Evolutionary conservation across 2,329 filamentous ascomycete species (phyloP), one percentile per base, ranked within the genome.

Genomic region (Xylaria sp.): DNA sequence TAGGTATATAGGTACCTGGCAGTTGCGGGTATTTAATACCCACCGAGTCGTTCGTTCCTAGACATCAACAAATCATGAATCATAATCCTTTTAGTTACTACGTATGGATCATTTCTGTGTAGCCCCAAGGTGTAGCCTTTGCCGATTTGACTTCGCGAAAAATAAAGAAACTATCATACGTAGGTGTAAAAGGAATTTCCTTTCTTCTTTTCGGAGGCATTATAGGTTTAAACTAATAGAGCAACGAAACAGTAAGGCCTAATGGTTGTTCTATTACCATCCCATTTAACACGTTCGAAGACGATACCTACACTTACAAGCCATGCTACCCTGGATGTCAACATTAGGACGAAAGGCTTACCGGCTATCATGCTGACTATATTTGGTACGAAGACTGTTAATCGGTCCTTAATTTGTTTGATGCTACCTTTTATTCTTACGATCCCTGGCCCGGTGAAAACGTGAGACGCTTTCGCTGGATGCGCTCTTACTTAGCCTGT

Each of bases 351-450:
- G 5, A 51, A 51, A 51, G 46, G 28, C 41, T 51, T 33, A 33
- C 46, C 31, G 46, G 46, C 59, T 62, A 52, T 18, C 31, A 52
- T 28, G n/a, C 15, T 33, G 18, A 52, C 31, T 62, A 31, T 41
- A 39, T 52, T 31, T 15, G 28, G 41, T 31, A 62, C 13, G 31
- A 39, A 51, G 28, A 61, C 58, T 15, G 15, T 39, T 15, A 15
- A n/a, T 51, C 6, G 48, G 39, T 55, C 31, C 48, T 33, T 0
- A 62, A 20, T n/a, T 33, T 62, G 33, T 62, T 54, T 20, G 48
- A 62, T 43, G 60, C 49, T 54, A 62, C 49, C 7, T 43, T 20
- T 31, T 62, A 62, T 55, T 36, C 60, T 7, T 62, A 63, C 25
- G 49, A 56, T n/a, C 49, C 49, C 18, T 33, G 49, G 61, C 61